Evolutionary conservation across 768 basidiomycete genomes (phyloP), one percentile per base, ranked within the genome.

Genomic region (Naematelia aurantialba): DNA sequence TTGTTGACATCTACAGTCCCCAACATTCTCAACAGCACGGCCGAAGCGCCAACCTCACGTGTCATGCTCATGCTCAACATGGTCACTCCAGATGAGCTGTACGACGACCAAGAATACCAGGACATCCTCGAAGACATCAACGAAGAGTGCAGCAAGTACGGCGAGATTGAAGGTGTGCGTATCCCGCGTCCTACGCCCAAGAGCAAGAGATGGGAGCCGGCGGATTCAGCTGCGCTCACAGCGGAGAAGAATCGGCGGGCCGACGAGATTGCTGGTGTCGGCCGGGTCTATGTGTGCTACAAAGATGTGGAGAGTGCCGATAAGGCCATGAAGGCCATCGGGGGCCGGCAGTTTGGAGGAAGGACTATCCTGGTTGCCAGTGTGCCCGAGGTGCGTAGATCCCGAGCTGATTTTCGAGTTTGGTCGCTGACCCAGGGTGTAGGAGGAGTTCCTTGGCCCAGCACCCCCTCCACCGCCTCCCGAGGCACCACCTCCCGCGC

Each of bases 11-110:
- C 1, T n/a, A 58, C 45, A 70, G 66, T 66, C 39, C 63, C 68
- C 2, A 66, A 68, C 46, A 77, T 76, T 59, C 45, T 76, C 19
- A 65, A 68, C 22, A 58, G 60, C 14, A 67, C 70, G 45, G 54
- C 66, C 24, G 66, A 57, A 13, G 73, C 89, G 48, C 89, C 89
- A 0, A 87, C 87, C 66, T 89, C 90, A 25, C 85, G 90, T 34
- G 92, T 96, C 72, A 83, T 99, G 68, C 87, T 98, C 75, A 89
- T 99, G 87, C 80, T 99, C 70, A 99, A 98, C 83, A 99, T 99
- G 96, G 91, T 99, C 64, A 89, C 89, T 0, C 76, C 89, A 0
- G 96, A 99, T 46, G 96, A 99, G 71, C 83, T 99, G 48, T 76
- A 83, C 17, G 86, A 91, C 68, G 94, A 98, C 73, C 81, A 86